Evolutionary conservation across 768 basidiomycete genomes (phyloP), one percentile per base, ranked within the genome.

Genomic region (Cystofilobasidium capitatum): DNA sequence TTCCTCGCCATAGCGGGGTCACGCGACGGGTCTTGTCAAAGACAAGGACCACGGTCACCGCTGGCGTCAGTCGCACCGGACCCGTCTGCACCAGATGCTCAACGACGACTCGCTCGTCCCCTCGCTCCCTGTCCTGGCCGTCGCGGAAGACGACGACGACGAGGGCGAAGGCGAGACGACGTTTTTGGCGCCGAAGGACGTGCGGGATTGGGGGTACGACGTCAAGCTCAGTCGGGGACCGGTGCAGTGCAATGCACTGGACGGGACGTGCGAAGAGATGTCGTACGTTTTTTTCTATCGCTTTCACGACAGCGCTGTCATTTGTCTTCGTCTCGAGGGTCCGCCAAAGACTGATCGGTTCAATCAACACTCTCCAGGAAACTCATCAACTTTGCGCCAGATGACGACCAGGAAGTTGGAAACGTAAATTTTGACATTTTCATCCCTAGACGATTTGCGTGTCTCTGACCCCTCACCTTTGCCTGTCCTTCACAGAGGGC

Each of bases 201-300:
- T 69, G 22, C 33, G 40, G 22, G 29, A 59, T 4, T 69, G 68
- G 68, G 68, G 58, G 0, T 64, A 64, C 57, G 62, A 69, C 57
- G 39, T 69, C n/a, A 45, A 40, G 16, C 39, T 69, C 13, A 45
- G 33, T 14, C 62, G 68, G 10, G 17, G 47, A 9, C 62, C 68
- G 0, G 40, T 69, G 13, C 68, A 69, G 58, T 69, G 68, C 39
- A 55, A 69, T 31, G n/a, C 40, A 3, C 20, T 22, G 3, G 68
- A 69, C 35, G 68, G 68, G 29, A 69, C 68, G 12, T 69, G 68
- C 47, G 45, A 29, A 13, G 68, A 69, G 49, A 69, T 69, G 62
- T 16, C 44, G 60, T 66, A 24, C 31, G 45, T 58, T 45, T 58
- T 9, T 22, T 2, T 2, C 10, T 3, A 45, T 5, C 14, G 20